Percentiles rank a stretch among this genome's conserved stretches.
Conservation (phyloP, 371 early-diverging fungal species). For the Mortierella sp. region DNA sequence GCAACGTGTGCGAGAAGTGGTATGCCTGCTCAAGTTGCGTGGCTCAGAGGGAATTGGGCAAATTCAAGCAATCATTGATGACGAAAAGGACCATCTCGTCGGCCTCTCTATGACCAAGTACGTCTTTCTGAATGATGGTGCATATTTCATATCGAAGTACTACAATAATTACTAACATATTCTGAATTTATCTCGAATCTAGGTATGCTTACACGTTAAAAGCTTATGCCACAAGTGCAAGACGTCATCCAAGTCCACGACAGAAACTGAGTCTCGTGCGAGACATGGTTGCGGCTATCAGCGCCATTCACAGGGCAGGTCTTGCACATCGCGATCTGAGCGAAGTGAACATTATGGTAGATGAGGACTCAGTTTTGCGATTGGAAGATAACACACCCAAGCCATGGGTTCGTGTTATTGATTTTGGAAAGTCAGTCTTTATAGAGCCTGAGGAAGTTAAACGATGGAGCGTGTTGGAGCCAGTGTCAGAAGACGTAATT, state of each 20-base stretch:
- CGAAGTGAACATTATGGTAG: conserved; percentile 77
- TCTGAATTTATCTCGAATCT: neutral
- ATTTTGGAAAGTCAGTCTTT: conserved; percentile 74
- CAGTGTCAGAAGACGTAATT: conserved; percentile 62
- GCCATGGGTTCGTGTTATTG: conserved; percentile 67
- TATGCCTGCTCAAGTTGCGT: conserved; percentile 43
- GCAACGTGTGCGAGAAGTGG: conserved; percentile 51
- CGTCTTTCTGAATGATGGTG: neutral
- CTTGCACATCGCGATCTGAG: conserved; percentile 75
- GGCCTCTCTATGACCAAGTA: conserved; percentile 58
- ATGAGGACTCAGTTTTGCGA: conserved; percentile 58
- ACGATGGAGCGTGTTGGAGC: conserved; percentile 64
- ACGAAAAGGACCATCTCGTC: conserved; percentile 50
- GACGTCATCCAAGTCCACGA: conserved; percentile 65
- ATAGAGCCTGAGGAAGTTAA: conserved; percentile 57
- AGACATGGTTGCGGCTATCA: conserved; percentile 68
- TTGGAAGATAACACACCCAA: conserved; percentile 63
- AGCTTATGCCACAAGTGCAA: conserved; percentile 65
- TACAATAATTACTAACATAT: neutral
- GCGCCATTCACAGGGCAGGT: conserved; percentile 65
- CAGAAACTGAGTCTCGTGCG: conserved; percentile 71
- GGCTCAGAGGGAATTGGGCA: conserved; percentile 49
- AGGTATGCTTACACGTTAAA: conserved; percentile 72
- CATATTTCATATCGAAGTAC: neutral
- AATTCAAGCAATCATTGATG: conserved; percentile 53